A percentile compares a stretch with the other conserved stretches of the same genome.
Conservation (phyloP, 306 rosid genomes). For the Inga leiocalycina region DNA sequence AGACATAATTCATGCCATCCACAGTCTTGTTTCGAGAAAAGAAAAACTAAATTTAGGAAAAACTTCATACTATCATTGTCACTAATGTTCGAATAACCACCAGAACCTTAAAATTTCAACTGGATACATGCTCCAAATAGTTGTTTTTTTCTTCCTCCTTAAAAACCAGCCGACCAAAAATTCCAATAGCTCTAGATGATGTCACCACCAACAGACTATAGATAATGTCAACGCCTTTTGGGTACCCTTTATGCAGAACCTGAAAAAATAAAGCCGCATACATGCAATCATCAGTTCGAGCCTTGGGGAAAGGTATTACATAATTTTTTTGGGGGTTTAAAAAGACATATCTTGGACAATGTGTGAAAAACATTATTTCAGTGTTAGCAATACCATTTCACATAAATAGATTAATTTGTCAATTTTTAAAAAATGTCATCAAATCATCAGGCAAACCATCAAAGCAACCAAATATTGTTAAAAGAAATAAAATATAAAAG, state of each 20-base stretch:
- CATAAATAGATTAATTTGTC: conserved; percentile 13
- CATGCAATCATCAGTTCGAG: conserved; percentile 3
- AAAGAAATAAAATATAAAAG: background rate
- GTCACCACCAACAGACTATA: conserved; percentile 43
- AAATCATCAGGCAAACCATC: conserved; percentile 13
- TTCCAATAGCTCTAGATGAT: too few species aligned
- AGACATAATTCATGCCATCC: too few species aligned
- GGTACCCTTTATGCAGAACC: conserved; percentile 78
- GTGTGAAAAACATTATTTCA: conserved; percentile 2
- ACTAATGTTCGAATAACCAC: too few species aligned
- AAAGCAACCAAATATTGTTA: conserved; percentile 17
- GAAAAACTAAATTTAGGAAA: too few species aligned
- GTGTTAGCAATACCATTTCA: background rate
- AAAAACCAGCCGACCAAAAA: too few species aligned
- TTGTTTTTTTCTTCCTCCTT: too few species aligned
- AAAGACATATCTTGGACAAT: background rate
- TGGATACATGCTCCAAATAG: too few species aligned
- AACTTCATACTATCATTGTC: too few species aligned
- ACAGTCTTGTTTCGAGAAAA: too few species aligned
- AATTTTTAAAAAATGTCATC: conserved; percentile 17
- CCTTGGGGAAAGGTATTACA: background rate
- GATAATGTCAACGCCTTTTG: conserved; percentile 81
- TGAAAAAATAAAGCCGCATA: conserved; percentile 39
- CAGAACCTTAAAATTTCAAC: too few species aligned
- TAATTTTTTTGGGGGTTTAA: background rate